Conservation (phyloP, 2,329 filamentous ascomycete genomes). For the Salinomyces thailandicus region DNA sequence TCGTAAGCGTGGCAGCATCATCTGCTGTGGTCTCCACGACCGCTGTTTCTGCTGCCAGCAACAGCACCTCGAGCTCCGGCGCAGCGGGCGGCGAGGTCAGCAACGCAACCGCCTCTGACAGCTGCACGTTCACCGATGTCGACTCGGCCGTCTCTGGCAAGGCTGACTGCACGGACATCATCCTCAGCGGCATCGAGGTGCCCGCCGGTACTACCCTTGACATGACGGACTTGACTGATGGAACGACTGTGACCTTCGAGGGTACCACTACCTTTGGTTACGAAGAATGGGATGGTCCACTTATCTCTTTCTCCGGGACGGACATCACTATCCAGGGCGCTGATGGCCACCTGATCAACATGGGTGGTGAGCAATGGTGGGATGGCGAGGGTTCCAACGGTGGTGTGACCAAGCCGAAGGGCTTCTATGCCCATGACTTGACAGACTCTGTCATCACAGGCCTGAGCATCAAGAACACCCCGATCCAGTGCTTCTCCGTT, state of each 20-base stretch:
- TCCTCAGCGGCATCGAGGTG: slow-evolving; percentile 28
- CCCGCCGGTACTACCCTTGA: slow-evolving; percentile 30
- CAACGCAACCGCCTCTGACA: slow-evolving; percentile 11
- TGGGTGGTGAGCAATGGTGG: slow-evolving; percentile 50
- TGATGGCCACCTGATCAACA: slow-evolving; percentile 45
- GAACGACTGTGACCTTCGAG: slow-evolving; percentile 41
- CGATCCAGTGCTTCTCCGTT: slow-evolving; percentile 43
- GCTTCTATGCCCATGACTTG: slow-evolving; percentile 48
- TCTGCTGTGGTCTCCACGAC: not conserved
- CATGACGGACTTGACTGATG: slow-evolving; percentile 25
- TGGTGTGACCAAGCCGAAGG: slow-evolving; percentile 54
- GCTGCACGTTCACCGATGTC: slow-evolving; percentile 23
- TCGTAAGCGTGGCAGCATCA: not conserved
- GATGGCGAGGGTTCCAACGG: slow-evolving; percentile 50
- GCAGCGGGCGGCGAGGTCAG: not conserved
- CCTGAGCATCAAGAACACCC: slow-evolving; percentile 46
- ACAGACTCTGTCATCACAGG: slow-evolving; percentile 40
- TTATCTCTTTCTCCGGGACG: slow-evolving; percentile 51
- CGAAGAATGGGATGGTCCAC: slow-evolving; percentile 53
- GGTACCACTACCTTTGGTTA: slow-evolving; percentile 59
- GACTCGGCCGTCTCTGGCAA: slow-evolving; percentile 21
- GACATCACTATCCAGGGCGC: slow-evolving; percentile 45
- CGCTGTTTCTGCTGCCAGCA: not conserved
- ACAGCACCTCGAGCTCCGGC: not conserved
- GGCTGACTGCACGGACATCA: slow-evolving; percentile 30